These are phyloP conservation scores for Arbutus unedo DNA, from an alignment of 148 eudicot genomes.

Conservation along the genomic window DNA sequence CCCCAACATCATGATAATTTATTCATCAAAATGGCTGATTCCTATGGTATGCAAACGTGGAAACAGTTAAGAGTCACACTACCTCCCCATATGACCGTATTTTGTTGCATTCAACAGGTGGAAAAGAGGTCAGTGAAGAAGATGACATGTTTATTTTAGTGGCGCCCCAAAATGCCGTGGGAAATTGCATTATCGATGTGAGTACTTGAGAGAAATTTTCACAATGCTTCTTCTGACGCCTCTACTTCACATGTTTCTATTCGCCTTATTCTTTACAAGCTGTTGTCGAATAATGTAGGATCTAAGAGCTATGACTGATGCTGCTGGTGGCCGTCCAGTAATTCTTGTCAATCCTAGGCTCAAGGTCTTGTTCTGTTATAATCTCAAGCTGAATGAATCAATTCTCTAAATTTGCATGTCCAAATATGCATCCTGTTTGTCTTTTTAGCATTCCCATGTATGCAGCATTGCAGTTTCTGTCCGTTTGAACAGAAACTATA, in stretches of 20 bases:
- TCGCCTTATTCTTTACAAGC: background rate
- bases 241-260: background rate
- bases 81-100: background rate
- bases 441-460: background rate
- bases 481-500: background rate
- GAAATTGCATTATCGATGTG: conserved; percentile 94
- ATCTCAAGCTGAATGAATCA: conserved; percentile 7
- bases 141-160: conserved; percentile 94
- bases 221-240: background rate
- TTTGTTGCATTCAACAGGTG: conserved; percentile 44
- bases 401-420: background rate
- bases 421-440: background rate
- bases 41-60: background rate
- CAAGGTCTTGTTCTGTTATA: conserved; percentile 53
- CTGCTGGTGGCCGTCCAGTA: conserved; percentile 94
- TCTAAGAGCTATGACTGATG: conserved; percentile 90
- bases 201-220: conserved; percentile 22
- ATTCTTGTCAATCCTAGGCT: conserved; percentile 87
- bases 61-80: background rate
- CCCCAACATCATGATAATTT: background rate
- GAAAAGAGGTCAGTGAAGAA: conserved; percentile 74
- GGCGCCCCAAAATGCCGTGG: conserved; percentile 99
- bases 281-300: conserved; percentile 52
- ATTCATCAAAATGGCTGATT: background rate
- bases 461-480: background rate